A percentile compares a stretch with the other conserved stretches of the same genome.
These are phyloP conservation scores for Wickerhamiella occidentalis DNA, from an alignment of 805 yeast species.

Conservation along the genomic window DNA sequence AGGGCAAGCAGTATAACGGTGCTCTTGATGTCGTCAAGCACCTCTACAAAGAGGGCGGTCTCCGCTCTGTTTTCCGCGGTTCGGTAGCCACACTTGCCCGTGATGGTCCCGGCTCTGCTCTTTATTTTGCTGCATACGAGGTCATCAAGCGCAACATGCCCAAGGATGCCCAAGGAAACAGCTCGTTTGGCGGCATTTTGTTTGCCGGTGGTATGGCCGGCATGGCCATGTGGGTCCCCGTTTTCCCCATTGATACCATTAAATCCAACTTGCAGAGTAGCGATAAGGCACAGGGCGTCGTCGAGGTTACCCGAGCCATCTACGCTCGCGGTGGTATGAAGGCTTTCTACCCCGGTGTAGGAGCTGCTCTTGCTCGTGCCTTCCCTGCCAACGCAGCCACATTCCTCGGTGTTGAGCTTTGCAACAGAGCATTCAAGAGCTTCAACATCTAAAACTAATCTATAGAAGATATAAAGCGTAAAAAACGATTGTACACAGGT, in stretches of 20 bases:
- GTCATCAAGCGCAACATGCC: conserved; percentile 43
- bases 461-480: background rate
- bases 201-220: conserved; percentile 95
- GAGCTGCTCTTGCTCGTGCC: conserved; percentile 86
- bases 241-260: conserved; percentile 92
- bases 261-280: conserved; percentile 72
- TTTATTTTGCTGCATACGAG: conserved; percentile 92
- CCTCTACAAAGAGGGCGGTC: conserved; percentile 69
- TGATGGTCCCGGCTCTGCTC: conserved; percentile 95
- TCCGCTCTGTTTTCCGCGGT: conserved; percentile 78
- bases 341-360: conserved; percentile 95
- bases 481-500: too few species aligned
- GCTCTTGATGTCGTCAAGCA: conserved; percentile 51
- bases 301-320: conserved; percentile 53
- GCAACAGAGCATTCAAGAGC: conserved; percentile 31
- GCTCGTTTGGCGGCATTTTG: conserved; percentile 64
- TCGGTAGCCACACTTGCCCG: conserved; percentile 85
- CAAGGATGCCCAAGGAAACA: conserved; percentile 38
- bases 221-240: conserved; percentile 91
- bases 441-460: conserved; percentile 13
- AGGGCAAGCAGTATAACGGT: conserved; percentile 31
- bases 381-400: conserved; percentile 99
- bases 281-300: conserved; percentile 39
- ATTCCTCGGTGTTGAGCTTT: conserved; percentile 85
- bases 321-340: conserved; percentile 68